Percentiles rank a stretch among this genome's conserved stretches.
Conservation (phyloP, 2,329 filamentous ascomycete genomes). For the Ceratocystis papillata region DNA sequence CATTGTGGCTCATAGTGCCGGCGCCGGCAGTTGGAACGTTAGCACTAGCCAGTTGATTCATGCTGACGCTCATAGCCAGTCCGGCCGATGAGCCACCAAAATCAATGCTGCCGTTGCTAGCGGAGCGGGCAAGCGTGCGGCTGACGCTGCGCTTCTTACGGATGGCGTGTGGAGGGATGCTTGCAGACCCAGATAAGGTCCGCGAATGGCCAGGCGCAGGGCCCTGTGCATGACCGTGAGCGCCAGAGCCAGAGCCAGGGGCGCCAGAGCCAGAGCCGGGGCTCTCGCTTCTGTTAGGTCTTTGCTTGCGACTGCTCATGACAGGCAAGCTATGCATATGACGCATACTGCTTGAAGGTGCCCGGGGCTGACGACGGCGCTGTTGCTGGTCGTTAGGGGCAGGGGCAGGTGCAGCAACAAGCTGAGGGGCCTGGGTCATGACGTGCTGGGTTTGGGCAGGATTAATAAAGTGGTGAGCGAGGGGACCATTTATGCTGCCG, state of each 20-base stretch:
- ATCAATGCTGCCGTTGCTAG: not conserved
- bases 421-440: not conserved
- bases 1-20: not conserved
- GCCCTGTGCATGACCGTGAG: not conserved
- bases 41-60: not conserved
- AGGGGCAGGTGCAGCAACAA: not conserved
- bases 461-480: not conserved
- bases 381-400: not conserved
- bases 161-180: not conserved
- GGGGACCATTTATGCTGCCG: not conserved
- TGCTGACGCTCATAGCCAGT: not conserved
- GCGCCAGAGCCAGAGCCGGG: not conserved
- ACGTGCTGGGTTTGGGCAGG: not conserved
- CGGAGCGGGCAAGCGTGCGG: not conserved
- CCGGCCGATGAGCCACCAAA: not conserved
- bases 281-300: not conserved
- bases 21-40: not conserved
- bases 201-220: not conserved
- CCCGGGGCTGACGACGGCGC: conserved; percentile 9
- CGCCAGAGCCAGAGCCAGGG: not conserved
- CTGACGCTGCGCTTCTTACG: conserved; percentile 2
- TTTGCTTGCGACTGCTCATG: not conserved
- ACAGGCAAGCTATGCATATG: not conserved
- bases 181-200: not conserved
- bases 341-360: conserved; percentile 17